Evolutionary conservation across 352 stramenopile species (phyloP), one percentile per base, ranked within the genome.

Genomic region (Globisporangium heterothallicum): DNA sequence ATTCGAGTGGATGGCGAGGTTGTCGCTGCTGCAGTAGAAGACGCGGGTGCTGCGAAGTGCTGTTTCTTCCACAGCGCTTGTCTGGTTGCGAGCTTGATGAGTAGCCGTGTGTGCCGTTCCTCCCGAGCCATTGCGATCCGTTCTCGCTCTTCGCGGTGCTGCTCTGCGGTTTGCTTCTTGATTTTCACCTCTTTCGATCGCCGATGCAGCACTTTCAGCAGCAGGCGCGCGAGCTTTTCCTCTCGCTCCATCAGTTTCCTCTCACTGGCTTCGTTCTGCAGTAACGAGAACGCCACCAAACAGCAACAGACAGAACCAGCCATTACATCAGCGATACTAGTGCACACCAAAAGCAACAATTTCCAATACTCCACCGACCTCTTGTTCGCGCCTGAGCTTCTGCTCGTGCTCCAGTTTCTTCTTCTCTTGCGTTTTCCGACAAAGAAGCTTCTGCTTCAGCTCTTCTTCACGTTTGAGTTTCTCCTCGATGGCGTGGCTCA

Each of bases 171-270:
- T 51, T 71, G 55, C 14, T 74, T 72, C 34, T 68, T 61, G 29
- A 71, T 74, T 52, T 70, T 68, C 6, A 67, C 71, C 45, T 80
- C 68, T 25, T 58, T 72, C 6, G 56, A 69, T 22, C 77, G 74
- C 7, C 80, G 74, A 32, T 81, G 70, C 9, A 79, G 45, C 10
- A 79, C 63, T 56, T 90, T 89, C 6, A 75, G 19, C 14, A 74
- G 58, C 21, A 94, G 51, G 10, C 80, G 70, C 22, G 69, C 53
- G 9, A 64, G 47, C 27, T 84, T 84, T 42, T 94, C 83, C 49
- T 94, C 80, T 2, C 76, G 72, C 43, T 87, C 74, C 80, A 92
- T 90, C 4, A 72, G 44, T 43, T 68, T 85, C 1, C 72, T 61
- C 40, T 92, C 83, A 21, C 29, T 65, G 6, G 64, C 58, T 68